Evolutionary conservation across 768 basidiomycete species (phyloP).

Genomic region (Suillus alpinus): DNA sequence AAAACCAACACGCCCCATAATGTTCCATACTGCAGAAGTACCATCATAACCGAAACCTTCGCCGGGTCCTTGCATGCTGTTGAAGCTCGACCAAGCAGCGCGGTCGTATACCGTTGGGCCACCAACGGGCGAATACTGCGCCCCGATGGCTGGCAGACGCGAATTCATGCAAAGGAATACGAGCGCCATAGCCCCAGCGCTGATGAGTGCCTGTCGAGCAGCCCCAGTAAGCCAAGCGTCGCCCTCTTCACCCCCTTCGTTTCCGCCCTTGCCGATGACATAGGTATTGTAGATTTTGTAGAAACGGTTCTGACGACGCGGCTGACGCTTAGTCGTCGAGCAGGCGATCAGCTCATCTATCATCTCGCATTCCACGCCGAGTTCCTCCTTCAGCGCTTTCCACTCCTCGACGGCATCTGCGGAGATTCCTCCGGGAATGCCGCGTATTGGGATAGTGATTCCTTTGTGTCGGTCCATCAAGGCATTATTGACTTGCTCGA

Average conservation of each 20-base stretch:
- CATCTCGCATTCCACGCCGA: slow-evolving; percentile 73
- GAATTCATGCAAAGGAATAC: slow-evolving; percentile 55
- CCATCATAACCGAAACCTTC: slow-evolving; percentile 68
- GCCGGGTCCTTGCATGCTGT: slow-evolving; percentile 63
- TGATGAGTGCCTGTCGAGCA: slow-evolving; percentile 50
- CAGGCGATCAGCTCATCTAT: slow-evolving; percentile 69
- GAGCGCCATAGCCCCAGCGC: slow-evolving; percentile 60
- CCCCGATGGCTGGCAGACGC: slow-evolving; percentile 46
- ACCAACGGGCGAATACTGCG: slow-evolving; percentile 54
- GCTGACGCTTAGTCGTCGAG: slow-evolving; percentile 33
- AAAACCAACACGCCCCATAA: slow-evolving; percentile 69
- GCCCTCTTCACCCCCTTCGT: slow-evolving; percentile 6
- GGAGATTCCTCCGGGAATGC: slow-evolving; percentile 53
- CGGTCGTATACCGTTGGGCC: slow-evolving; percentile 79
- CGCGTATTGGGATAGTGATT: slow-evolving; percentile 41
- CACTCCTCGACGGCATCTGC: slow-evolving; percentile 72
- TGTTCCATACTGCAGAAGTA: slow-evolving; percentile 62
- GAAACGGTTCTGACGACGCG: slow-evolving; percentile 50
- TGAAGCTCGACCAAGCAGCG: slow-evolving; percentile 76
- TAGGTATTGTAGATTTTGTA: slow-evolving; percentile 88
- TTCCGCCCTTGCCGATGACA: slow-evolving; percentile 38
- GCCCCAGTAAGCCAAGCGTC: slow-evolving; percentile 31
- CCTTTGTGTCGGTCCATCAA: slow-evolving; percentile 74
- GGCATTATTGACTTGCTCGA: slow-evolving; percentile 47
- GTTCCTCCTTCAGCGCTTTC: slow-evolving; percentile 74